phyloP scores from a whole-genome alignment of 139 green algal species.

The Chlamydomonas schloesseri region DNA sequence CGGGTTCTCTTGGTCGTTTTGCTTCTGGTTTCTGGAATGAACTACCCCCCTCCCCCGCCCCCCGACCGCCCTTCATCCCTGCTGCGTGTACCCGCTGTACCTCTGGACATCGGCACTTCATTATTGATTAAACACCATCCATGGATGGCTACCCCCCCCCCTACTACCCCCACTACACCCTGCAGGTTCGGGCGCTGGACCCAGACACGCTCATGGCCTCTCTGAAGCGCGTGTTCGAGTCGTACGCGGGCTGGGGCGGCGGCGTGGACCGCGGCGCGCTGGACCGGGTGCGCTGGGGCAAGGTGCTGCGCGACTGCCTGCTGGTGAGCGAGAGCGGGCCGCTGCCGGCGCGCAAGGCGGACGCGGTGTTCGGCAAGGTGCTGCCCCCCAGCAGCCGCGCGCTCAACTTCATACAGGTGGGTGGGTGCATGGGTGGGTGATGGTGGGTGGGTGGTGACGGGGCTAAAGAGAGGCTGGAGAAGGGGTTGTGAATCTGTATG shows the following conservation, averaged over 20 bases:
- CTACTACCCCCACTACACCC: too few species aligned
- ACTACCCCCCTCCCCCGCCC: too few species aligned
- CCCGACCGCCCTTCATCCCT: too few species aligned
- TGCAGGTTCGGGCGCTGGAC: conserved; percentile 44
- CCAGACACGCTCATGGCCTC: conserved; percentile 58
- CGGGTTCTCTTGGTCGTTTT: too few species aligned
- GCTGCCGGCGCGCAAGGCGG: conserved; percentile 20
- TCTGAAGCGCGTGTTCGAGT: conserved; percentile 60
- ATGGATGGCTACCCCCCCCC: too few species aligned
- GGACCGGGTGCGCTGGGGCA: conserved; percentile 46
- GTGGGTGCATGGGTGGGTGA: neutral
- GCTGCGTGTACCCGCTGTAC: too few species aligned
- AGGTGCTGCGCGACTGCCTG: conserved; percentile 11
- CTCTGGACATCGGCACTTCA: too few species aligned
- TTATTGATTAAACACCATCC: too few species aligned
- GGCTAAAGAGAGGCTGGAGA: neutral
- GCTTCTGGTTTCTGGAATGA: too few species aligned
- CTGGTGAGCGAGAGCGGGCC: conserved; percentile 39
- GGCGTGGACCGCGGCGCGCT: conserved; percentile 44
- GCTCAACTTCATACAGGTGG: conserved; percentile 40
- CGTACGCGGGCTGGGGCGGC: conserved; percentile 57
- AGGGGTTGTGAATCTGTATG: too few species aligned
- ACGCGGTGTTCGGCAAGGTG: conserved; percentile 26
- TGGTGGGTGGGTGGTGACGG: neutral
- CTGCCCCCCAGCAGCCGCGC: conserved; percentile 12